A percentile compares a stretch with the other conserved stretches of the same genome.
These are phyloP conservation scores for Acanthamoeba lenticulata DNA, from an alignment of 208 protist species.

Conservation along the genomic window DNA sequence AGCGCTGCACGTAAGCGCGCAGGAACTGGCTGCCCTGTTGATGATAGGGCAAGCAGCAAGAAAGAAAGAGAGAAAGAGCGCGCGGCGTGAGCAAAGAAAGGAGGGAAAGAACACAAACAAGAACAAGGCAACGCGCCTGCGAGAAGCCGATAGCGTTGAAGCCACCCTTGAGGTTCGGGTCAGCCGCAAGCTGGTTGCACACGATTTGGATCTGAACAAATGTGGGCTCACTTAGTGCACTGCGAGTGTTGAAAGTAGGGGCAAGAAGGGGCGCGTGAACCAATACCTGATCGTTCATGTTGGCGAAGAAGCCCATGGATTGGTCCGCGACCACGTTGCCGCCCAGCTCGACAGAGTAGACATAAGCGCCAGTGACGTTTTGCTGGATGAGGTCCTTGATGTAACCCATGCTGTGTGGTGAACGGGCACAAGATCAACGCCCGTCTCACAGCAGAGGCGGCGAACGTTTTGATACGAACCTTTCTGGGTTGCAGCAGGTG, in stretches of 20 bases:
- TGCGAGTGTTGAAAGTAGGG: background rate
- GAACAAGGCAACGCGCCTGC: conserved; percentile 69
- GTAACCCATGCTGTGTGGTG: conserved; percentile 39
- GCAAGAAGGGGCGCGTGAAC: background rate
- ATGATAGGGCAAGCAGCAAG: too few species aligned
- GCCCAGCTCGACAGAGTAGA: conserved; percentile 38
- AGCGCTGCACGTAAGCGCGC: conserved; percentile 77
- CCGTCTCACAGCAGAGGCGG: background rate
- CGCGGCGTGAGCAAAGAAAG: background rate
- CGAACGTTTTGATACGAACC: background rate
- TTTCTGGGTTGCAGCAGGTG: conserved; percentile 63
- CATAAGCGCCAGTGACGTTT: background rate
- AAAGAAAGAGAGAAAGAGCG: background rate
- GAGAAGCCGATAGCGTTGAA: conserved; percentile 84
- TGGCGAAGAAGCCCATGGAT: conserved; percentile 1
- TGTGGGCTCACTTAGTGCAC: too few species aligned
- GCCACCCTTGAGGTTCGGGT: conserved; percentile 74
- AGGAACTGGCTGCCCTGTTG: conserved; percentile 48
- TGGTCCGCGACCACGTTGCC: conserved; percentile 1
- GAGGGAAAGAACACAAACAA: too few species aligned
- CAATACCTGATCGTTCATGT: conserved; percentile 47
- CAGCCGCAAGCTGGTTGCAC: conserved; percentile 63
- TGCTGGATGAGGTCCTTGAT: conserved; percentile 55
- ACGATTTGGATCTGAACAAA: conserved; percentile 55
- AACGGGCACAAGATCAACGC: background rate